phyloP scores from a whole-genome alignment of 2,329 filamentous ascomycete genomes.

The Colletotrichum sp. region DNA sequence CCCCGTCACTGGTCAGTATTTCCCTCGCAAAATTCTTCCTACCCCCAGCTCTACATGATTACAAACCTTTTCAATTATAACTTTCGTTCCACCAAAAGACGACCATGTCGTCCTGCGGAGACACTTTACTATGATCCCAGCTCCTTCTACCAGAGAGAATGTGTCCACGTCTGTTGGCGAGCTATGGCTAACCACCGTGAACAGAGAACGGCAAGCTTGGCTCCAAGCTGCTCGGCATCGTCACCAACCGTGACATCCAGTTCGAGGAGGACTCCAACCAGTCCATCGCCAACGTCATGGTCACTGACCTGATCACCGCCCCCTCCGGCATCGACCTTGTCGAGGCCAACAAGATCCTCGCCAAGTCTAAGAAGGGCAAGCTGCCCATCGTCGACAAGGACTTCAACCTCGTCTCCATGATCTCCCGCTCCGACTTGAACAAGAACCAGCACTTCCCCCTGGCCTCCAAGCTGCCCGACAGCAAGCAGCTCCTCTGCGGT shows the following conservation, averaged over 20 bases:
- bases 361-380: conserved; percentile 98
- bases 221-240: conserved; percentile 95
- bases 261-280: conserved; percentile 81
- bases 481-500: conserved; percentile 96
- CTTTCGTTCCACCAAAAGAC: conserved; percentile 99
- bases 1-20: conserved; percentile 90
- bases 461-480: conserved; percentile 93
- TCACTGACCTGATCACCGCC: conserved; percentile 91
- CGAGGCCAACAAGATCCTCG: conserved; percentile 92
- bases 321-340: conserved; percentile 79
- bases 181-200: conserved; percentile 40
- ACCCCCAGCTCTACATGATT: conserved; percentile 68
- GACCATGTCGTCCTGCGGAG: conserved; percentile 81
- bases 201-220: conserved; percentile 89
- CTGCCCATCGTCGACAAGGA: conserved; percentile 87
- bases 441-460: conserved; percentile 98
- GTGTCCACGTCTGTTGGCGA: conserved; percentile 1
- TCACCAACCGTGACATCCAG: conserved; percentile 97
- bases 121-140: conserved; percentile 35
- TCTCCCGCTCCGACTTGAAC: conserved; percentile 93
- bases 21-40: conserved; percentile 21
- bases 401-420: conserved; percentile 88
- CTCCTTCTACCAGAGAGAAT: not conserved
- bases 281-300: conserved; percentile 90
- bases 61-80: conserved; percentile 82